These are phyloP conservation scores for Cladobotryum protrusum DNA, from an alignment of 2,329 filamentous ascomycete genomes.

Conservation along the genomic window DNA sequence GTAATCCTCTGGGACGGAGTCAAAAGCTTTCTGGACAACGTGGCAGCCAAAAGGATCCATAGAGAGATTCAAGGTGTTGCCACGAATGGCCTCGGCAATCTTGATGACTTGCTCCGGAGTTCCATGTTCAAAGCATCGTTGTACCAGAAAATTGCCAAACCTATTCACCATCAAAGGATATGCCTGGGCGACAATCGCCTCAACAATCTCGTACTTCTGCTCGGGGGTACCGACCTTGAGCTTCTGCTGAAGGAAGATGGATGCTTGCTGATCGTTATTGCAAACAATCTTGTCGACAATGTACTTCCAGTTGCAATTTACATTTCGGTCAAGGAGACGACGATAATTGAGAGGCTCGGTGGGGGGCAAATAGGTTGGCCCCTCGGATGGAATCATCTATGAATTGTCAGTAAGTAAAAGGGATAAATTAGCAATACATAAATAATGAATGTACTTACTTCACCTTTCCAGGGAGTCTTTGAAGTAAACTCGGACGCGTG, in stretches of 20 bases:
- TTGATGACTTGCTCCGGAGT: constrained; percentile 90
- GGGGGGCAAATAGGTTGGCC: constrained; percentile 74
- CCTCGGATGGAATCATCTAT: constrained; percentile 46
- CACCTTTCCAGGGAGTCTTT: constrained; percentile 47
- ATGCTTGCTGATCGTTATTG: constrained; percentile 98
- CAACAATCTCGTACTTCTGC: constrained; percentile 95
- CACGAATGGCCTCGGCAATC: constrained; percentile 89
- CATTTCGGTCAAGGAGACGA: constrained; percentile 86
- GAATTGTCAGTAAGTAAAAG: constrained; percentile 13
- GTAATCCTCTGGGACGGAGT: constrained; percentile 94
- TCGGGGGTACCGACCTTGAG: constrained; percentile 92
- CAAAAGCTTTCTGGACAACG: constrained; percentile 97
- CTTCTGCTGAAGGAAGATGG: constrained; percentile 98
- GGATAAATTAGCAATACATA: constrained; percentile 15
- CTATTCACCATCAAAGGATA: constrained; percentile 97
- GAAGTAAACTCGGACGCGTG: constrained; percentile 70
- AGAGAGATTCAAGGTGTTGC: constrained; percentile 86
- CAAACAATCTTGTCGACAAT: constrained; percentile 99
- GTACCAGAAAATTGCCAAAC: constrained; percentile 96
- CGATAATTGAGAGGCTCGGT: constrained; percentile 95
- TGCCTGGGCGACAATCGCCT: constrained; percentile 89
- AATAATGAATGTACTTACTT: constrained; percentile 32
- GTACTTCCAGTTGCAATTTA: constrained; percentile 98
- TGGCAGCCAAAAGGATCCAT: constrained; percentile 99
- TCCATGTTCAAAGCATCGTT: constrained; percentile 97